Percentiles rank a stretch among this genome's conserved stretches.
Evolutionary conservation across 805 yeast species (phyloP).

Genomic region (Ogataea parapolymorpha): DNA sequence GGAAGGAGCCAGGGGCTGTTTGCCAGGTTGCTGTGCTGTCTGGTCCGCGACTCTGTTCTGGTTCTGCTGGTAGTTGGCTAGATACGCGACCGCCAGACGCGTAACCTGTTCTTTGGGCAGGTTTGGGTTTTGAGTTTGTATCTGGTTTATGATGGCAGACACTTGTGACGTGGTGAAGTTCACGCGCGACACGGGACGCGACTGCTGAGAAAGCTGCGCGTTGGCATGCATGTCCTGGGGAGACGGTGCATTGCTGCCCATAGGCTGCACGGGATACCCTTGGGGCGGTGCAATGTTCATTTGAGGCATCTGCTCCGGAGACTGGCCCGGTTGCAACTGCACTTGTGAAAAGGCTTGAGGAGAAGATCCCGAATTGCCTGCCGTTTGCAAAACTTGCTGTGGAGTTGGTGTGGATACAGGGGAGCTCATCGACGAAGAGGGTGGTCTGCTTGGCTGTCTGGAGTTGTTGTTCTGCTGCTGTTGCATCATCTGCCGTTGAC

Average conservation of each 20-base stretch:
- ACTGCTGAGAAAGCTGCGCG: constrained; percentile 13
- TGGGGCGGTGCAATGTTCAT: constrained; percentile 3
- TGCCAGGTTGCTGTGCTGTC: constrained; percentile 14
- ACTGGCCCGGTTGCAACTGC: constrained; percentile 12
- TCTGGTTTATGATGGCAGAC: constrained; percentile 59
- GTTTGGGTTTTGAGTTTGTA: constrained; percentile 63
- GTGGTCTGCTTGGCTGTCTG: constrained; percentile 12
- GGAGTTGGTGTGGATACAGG: constrained; percentile 22
- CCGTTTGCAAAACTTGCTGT: constrained; percentile 18
- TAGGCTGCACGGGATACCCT: constrained; percentile 4
- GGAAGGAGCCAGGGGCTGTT: constrained; percentile 10
- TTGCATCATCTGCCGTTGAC: constrained; percentile 34
- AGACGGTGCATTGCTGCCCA: constrained; percentile 10
- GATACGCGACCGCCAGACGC: constrained; percentile 59
- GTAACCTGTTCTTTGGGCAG: constrained; percentile 63
- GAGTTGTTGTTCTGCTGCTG: constrained; percentile 22
- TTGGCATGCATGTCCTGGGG: constrained; percentile 12
- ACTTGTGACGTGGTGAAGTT: constrained; percentile 59
- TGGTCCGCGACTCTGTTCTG: constrained; percentile 38
- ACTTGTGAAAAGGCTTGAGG: constrained; percentile 13
- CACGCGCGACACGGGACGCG: constrained; percentile 21
- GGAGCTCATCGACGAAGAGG: constrained; percentile 14
- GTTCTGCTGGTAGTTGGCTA: constrained; percentile 53
- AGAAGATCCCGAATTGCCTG: constrained; percentile 7
- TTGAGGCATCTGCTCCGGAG: constrained; percentile 8